Conservation (phyloP, 129 eudicot species). For the Flaveria ramosissima region DNA sequence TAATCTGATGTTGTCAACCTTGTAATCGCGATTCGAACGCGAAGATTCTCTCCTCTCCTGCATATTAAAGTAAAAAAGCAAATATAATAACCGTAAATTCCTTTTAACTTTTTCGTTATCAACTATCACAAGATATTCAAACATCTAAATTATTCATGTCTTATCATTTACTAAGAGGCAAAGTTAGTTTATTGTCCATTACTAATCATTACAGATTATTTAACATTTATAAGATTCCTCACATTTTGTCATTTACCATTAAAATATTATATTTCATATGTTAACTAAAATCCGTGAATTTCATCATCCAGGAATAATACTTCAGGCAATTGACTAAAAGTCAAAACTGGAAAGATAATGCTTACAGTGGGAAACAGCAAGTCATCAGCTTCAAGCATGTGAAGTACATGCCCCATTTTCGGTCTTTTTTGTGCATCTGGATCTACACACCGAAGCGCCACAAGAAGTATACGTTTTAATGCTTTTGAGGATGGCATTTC, state of each 20-base stretch:
- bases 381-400: constrained; percentile 98
- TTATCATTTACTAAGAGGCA: constrained; percentile 8
- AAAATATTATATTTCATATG: neutral
- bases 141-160: constrained; percentile 11
- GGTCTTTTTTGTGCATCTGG: constrained; percentile 96
- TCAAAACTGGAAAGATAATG: constrained; percentile 16
- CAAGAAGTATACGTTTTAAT: constrained; percentile 76
- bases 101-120: neutral
- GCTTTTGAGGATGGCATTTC: constrained; percentile 91
- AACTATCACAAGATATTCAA: neutral
- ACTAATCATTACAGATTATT: constrained; percentile 11
- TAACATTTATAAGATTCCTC: constrained; percentile 8
- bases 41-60: constrained; percentile 80
- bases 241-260: constrained; percentile 11
- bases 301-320: constrained; percentile 9
- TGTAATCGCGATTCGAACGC: constrained; percentile 46
- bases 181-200: constrained; percentile 7
- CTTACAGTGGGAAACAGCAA: constrained; percentile 75
- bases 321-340: neutral
- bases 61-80: constrained; percentile 14
- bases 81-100: no score
- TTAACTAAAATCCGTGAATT: neutral
- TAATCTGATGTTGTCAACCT: constrained; percentile 40
- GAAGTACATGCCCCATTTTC: constrained; percentile 93
- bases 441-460: constrained; percentile 93